A percentile compares a stretch with the other conserved stretches of the same genome.
Evolutionary conservation across 1,284 basidiomycete species (phyloP).

Genomic region (Moesziomyces globuligerus): DNA sequence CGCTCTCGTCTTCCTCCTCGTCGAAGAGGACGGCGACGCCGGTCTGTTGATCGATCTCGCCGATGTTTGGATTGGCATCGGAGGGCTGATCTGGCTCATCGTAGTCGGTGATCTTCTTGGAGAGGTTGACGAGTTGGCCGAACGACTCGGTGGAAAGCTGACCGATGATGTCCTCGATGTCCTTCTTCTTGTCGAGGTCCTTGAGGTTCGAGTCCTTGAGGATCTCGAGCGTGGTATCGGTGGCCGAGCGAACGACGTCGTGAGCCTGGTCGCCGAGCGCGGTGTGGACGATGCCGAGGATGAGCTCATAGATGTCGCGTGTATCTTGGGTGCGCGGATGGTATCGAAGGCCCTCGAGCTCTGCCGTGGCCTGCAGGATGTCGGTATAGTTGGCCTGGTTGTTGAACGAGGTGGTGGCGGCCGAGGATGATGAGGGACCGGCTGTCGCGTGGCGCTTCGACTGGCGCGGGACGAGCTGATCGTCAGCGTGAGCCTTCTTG

Average conservation of each 20-base stretch:
- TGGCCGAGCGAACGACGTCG: constrained; percentile 92
- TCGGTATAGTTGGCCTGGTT: constrained; percentile 71
- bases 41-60: constrained; percentile 78
- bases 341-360: constrained; percentile 89
- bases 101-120: constrained; percentile 97
- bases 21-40: constrained; percentile 69
- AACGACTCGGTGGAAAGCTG: constrained; percentile 80
- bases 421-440: neutral
- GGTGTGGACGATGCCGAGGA: constrained; percentile 77
- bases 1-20: constrained; percentile 78
- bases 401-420: constrained; percentile 73
- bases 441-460: constrained; percentile 28
- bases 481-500: constrained; percentile 64
- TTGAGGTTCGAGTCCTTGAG: constrained; percentile 90
- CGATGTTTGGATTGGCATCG: constrained; percentile 78
- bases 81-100: constrained; percentile 73
- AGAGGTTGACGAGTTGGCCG: constrained; percentile 83
- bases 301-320: constrained; percentile 90
- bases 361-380: constrained; percentile 75
- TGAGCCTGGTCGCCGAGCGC: constrained; percentile 91
- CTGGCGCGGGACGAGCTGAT: constrained; percentile 38
- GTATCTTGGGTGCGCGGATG: constrained; percentile 93
- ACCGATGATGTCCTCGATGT: constrained; percentile 84
- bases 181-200: constrained; percentile 98
- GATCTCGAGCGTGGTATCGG: constrained; percentile 87